Conservation (phyloP, 306 rosid species). For the Malus sieversii region DNA sequence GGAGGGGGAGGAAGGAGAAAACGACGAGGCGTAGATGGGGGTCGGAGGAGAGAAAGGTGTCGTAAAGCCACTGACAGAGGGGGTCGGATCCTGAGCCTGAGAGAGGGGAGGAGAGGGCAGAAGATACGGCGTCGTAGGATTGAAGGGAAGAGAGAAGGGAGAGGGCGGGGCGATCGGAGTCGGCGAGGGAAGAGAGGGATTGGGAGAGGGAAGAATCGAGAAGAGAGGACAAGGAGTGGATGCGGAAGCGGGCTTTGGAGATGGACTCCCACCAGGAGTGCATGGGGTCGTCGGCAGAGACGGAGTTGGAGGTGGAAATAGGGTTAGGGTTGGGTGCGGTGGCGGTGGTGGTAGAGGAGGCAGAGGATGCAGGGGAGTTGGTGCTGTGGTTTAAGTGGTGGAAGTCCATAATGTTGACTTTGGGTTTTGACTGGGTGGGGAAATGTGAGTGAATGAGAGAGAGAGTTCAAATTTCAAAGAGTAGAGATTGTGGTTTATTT, state of each 20-base stretch:
- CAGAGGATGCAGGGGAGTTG: slow-evolving; percentile 29
- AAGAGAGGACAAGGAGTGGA: slow-evolving; percentile 65
- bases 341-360: slow-evolving; percentile 14
- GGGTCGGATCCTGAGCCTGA: slow-evolving; percentile 82
- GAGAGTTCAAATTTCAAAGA: no score
- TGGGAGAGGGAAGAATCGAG: slow-evolving; percentile 27
- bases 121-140: slow-evolving; percentile 53
- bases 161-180: slow-evolving; percentile 94
- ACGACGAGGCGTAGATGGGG: slow-evolving; percentile 86
- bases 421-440: not conserved
- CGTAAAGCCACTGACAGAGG: slow-evolving; percentile 97
- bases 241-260: slow-evolving; percentile 86
- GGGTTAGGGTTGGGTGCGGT: slow-evolving; percentile 7
- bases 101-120: slow-evolving; percentile 36
- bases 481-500: no score
- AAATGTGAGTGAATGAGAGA: not conserved
- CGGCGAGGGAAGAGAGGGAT: slow-evolving; percentile 60
- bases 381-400: slow-evolving; percentile 23
- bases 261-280: slow-evolving; percentile 97
- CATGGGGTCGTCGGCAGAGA: slow-evolving; percentile 57
- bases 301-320: not conserved
- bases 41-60: slow-evolving; percentile 79
- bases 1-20: slow-evolving; percentile 79
- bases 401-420: slow-evolving; percentile 40
- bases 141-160: slow-evolving; percentile 74